Conservation (phyloP, 1,284 basidiomycete genomes). For the Porogramme epimiltina region DNA sequence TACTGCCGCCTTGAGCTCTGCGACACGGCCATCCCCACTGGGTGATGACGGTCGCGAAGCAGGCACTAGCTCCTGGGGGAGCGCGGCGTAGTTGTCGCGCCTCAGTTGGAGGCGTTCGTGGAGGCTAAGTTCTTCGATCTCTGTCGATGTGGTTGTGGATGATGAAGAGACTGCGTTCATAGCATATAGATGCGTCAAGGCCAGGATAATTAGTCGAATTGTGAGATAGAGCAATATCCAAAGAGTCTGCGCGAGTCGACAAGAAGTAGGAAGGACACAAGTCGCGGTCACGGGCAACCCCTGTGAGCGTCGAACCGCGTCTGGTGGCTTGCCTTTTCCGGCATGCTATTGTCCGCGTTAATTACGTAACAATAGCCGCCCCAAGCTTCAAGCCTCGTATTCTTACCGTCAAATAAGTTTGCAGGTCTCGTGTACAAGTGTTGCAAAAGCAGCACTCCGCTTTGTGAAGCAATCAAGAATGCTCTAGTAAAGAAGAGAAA, state of each 20-base stretch:
- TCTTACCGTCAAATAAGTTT: no score
- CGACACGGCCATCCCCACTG: conserved; percentile 10
- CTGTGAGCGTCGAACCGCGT: not conserved
- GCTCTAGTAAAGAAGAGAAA: not conserved
- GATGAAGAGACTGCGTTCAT: conserved; percentile 10
- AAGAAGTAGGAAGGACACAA: not conserved
- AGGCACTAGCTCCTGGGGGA: conserved; percentile 23
- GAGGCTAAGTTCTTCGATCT: conserved; percentile 4
- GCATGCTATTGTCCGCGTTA: not conserved
- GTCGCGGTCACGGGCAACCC: not conserved
- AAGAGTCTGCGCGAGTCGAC: no score
- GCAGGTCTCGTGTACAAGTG: no score
- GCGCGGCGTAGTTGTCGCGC: conserved; percentile 11
- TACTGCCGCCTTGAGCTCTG: conserved; percentile 14
- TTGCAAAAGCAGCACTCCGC: no score
- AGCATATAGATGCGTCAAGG: not conserved
- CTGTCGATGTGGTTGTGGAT: not conserved
- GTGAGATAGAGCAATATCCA: not conserved
- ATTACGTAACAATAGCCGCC: not conserved
- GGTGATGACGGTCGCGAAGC: conserved; percentile 25
- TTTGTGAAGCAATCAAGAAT: not conserved
- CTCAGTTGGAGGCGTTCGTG: conserved; percentile 18
- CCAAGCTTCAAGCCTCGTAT: not conserved
- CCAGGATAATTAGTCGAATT: not conserved
- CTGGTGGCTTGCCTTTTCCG: not conserved